Conservation (phyloP, 352 stramenopile species). For the Phytophthora capsici region DNA sequence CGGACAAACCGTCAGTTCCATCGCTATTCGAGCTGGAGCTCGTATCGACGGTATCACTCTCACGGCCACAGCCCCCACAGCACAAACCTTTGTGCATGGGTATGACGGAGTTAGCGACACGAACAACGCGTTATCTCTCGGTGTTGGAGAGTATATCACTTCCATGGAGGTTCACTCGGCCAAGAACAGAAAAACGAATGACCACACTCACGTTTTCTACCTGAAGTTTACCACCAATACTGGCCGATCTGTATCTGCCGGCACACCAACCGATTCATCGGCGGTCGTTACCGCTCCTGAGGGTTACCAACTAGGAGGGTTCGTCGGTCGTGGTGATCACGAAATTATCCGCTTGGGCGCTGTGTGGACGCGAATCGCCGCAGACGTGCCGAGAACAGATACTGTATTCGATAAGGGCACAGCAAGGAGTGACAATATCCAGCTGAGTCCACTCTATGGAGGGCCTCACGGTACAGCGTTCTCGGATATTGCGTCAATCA, state of each 20-base stretch:
- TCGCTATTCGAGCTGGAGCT: slow-evolving; percentile 7
- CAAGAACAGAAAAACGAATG: background rate
- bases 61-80: background rate
- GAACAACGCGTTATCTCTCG: background rate
- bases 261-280: slow-evolving; percentile 1
- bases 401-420: background rate
- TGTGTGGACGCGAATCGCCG: slow-evolving; percentile 17
- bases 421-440: slow-evolving; percentile 1
- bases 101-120: background rate
- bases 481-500: slow-evolving; percentile 11
- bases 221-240: slow-evolving; percentile 3
- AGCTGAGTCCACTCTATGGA: slow-evolving; percentile 9
- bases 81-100: slow-evolving; percentile 12
- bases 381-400: background rate
- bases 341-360: slow-evolving; percentile 18
- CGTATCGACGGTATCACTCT: slow-evolving; percentile 12
- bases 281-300: slow-evolving; percentile 6
- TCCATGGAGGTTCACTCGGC: slow-evolving; percentile 10
- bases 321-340: slow-evolving; percentile 10
- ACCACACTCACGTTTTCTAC: slow-evolving; percentile 8
- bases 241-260: slow-evolving; percentile 1
- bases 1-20: slow-evolving; percentile 5
- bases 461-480: slow-evolving; percentile 20
- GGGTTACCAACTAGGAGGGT: slow-evolving; percentile 16
- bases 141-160: slow-evolving; percentile 4